Evolutionary conservation across 345 rosid species (phyloP).

Genomic region (Acer yangbiense): DNA sequence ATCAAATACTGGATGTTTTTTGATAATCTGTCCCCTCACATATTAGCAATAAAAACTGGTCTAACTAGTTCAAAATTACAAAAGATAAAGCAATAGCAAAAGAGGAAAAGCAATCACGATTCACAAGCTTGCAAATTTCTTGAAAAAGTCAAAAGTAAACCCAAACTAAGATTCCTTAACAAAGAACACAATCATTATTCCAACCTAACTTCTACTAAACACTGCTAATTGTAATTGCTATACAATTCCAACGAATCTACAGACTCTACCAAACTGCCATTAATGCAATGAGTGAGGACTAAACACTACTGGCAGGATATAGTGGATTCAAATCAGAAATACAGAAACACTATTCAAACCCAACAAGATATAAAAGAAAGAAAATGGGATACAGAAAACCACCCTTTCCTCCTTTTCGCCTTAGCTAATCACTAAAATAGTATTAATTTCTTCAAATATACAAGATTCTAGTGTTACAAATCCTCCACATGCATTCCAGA

Average conservation of each 20-base stretch:
- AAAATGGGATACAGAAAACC: neutral
- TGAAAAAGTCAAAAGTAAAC: no score
- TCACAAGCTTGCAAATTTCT: no score
- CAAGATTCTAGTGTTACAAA: neutral
- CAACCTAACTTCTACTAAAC: neutral
- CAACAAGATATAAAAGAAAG: neutral
- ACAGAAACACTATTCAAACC: neutral
- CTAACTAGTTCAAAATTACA: no score
- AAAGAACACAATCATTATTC: neutral
- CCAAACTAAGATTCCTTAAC: no score
- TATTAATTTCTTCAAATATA: neutral
- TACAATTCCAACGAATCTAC: neutral
- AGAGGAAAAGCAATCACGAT: no score
- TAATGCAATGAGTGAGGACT: neutral
- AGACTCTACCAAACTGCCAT: neutral
- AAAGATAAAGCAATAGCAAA: no score
- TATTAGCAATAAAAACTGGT: no score
- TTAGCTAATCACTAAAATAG: neutral
- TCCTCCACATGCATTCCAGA: neutral
- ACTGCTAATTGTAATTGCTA: neutral
- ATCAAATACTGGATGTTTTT: no score
- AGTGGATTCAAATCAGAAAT: neutral
- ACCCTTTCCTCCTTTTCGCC: neutral
- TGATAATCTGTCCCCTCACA: no score
- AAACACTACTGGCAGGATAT: neutral